phyloP scores from a whole-genome alignment of 179 eudicot species.

The Amaranthus tricolor region DNA sequence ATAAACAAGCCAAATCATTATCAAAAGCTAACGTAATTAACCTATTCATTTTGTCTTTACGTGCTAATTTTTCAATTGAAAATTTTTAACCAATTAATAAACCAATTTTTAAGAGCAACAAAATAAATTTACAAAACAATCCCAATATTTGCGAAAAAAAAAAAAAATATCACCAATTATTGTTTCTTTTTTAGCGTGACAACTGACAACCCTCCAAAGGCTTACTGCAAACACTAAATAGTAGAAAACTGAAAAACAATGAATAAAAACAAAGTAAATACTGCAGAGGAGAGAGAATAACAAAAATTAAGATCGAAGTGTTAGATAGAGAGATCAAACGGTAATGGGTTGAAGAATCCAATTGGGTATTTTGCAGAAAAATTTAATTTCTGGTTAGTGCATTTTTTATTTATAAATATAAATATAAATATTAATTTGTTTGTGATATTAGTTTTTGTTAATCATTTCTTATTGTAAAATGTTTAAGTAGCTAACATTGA shows the following conservation, averaged over 20 bases:
- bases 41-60: too few species aligned
- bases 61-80: too few species aligned
- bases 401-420: not conserved
- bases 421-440: too few species aligned
- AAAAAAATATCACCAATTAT: slow-evolving; percentile 13
- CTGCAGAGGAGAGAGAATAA: slow-evolving; percentile 11
- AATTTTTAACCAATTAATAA: too few species aligned
- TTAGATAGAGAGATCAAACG: slow-evolving; percentile 19
- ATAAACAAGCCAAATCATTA: too few species aligned
- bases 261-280: slow-evolving; percentile 24
- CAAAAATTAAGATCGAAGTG: slow-evolving; percentile 1
- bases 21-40: too few species aligned
- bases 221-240: slow-evolving; percentile 21
- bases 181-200: slow-evolving; percentile 41
- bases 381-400: slow-evolving; percentile 13
- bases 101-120: too few species aligned
- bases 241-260: slow-evolving; percentile 16
- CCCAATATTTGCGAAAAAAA: not conserved
- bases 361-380: slow-evolving; percentile 16
- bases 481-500: not conserved
- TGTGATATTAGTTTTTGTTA: not conserved
- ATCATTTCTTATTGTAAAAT: slow-evolving; percentile 8
- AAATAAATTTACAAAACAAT: too few species aligned
- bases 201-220: slow-evolving; percentile 19
- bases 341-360: slow-evolving; percentile 25